Conservation (phyloP, 2,329 filamentous ascomycete genomes). For the Cordyceps farinosa region DNA sequence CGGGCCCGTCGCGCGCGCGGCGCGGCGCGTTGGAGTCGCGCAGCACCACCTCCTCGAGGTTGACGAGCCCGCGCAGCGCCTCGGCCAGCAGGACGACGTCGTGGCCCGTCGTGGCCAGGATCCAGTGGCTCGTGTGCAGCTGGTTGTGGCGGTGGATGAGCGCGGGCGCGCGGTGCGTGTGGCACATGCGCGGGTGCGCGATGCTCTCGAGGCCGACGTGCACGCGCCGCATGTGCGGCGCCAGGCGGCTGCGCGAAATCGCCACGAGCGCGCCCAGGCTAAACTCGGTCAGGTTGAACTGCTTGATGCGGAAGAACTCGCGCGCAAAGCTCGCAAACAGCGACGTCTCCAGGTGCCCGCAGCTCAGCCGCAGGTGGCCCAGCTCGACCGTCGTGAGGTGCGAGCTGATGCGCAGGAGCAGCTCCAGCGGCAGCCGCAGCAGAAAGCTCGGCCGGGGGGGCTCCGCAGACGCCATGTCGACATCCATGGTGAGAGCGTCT, state of each 20-base stretch:
- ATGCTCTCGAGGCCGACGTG: slow-evolving; percentile 23
- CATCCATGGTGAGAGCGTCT: not conserved
- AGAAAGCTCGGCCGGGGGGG: slow-evolving; percentile 18
- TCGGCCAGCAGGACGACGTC: slow-evolving; percentile 52
- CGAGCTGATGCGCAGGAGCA: slow-evolving; percentile 53
- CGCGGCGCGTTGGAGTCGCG: slow-evolving; percentile 53
- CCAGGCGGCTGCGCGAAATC: slow-evolving; percentile 47
- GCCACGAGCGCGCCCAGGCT: slow-evolving; percentile 54
- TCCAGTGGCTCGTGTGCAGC: slow-evolving; percentile 12
- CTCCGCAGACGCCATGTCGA: not conserved
- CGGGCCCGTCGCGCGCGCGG: slow-evolving; percentile 46
- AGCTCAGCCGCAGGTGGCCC: slow-evolving; percentile 50
- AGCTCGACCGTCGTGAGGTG: slow-evolving; percentile 55
- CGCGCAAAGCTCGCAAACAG: slow-evolving; percentile 54
- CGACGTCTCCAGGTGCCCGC: slow-evolving; percentile 50
- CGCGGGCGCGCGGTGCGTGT: slow-evolving; percentile 6
- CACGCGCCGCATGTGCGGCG: slow-evolving; percentile 36
- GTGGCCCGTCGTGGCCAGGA: slow-evolving; percentile 40
- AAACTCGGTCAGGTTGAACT: slow-evolving; percentile 59
- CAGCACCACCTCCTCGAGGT: slow-evolving; percentile 54
- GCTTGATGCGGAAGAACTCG: slow-evolving; percentile 63
- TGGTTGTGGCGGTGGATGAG: slow-evolving; percentile 4
- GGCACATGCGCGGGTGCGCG: slow-evolving; percentile 8
- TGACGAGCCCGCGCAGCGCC: slow-evolving; percentile 52
- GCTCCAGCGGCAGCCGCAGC: slow-evolving; percentile 51